Percentiles rank a stretch among this genome's conserved stretches.
Evolutionary conservation across 208 protist species (phyloP).

Genomic region (Acanthamoeba sp.): DNA sequence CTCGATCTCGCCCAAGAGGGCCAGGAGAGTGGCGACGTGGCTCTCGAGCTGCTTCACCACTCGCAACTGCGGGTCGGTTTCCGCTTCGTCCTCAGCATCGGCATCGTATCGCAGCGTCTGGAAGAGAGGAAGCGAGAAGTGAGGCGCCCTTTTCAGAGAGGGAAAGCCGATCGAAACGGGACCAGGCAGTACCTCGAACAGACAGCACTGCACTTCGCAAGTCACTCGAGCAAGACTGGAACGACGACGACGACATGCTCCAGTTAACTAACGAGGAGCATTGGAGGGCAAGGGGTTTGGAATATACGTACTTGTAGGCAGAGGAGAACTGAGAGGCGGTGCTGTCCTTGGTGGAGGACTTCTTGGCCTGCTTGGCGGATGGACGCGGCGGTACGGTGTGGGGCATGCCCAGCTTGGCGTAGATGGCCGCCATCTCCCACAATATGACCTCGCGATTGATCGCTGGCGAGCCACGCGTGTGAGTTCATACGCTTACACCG

Average conservation of each 20-base stretch:
- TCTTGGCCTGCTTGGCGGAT: not conserved
- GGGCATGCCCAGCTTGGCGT: conserved; percentile 18
- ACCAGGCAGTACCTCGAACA: not conserved
- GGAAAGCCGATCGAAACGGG: not conserved
- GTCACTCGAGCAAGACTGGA: conserved; percentile 25
- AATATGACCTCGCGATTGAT: conserved; percentile 31
- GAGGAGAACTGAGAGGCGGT: not conserved
- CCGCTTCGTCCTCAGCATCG: not conserved
- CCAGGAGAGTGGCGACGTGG: not conserved
- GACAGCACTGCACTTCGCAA: not conserved
- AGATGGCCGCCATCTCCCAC: conserved; percentile 55
- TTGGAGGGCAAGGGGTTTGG: no score
- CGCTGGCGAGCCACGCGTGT: not conserved
- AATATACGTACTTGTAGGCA: conserved; percentile 5
- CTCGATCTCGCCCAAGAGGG: not conserved
- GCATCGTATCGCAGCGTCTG: not conserved
- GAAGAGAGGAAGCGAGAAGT: not conserved
- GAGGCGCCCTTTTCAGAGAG: not conserved
- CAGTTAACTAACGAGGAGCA: no score
- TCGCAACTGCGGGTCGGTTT: not conserved
- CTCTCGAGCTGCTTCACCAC: not conserved
- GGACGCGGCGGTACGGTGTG: conserved; percentile 1
- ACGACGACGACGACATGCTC: no score
- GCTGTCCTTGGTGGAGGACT: not conserved
- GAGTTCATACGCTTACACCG: not conserved